Base-by-base conservation (phyloP, 371 early-diverging fungal species). In the Mucor sp. region DNA sequence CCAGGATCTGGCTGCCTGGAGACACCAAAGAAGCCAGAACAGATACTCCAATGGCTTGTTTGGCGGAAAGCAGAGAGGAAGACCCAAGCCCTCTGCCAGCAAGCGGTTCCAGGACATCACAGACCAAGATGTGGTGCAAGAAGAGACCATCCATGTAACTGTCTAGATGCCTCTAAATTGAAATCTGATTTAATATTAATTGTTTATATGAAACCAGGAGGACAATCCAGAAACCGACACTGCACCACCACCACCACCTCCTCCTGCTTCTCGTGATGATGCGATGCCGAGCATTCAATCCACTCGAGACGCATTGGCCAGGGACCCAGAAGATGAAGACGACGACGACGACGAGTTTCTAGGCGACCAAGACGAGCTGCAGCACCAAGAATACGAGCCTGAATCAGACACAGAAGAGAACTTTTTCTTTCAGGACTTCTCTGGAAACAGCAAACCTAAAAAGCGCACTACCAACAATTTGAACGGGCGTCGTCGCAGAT, bases 341-440 rank as follows among this genome's bases (percentile, higher is more conserved):
- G 32, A 62, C 12, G 27, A 27, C 32, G 11, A 57, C 4, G 17
- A 43, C 39, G 25, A 41, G 23, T 33, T 25, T 44, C 19, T 44
- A 1, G 35, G 21, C 1, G 35, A 27, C 8, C 44, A 62, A n/a
- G 58, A 62, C 21, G 62, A 62, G 14, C n/a, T 53, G 12, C 25
- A 58, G 9, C 19, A 62, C 15, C 66, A 72, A 50, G 19, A 66
- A 23, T 70, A 78, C 47, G 78, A 76, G 58, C 76, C 74, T 23
- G 66, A 75, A 19, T 68, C 68, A 5, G 70, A 74, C 15, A 63
- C 67, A 14, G 75, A 73, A 60, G 76, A 75, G 44, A 74, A 80
- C 27, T 67, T 62, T 48, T 81, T 81, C 55, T 81, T 81, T 30
- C 66, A 78, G 47, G 81, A 81, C 25, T 81, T 81, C 62, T 75